A percentile compares a stretch with the other conserved stretches of the same genome.
phyloP scores from a whole-genome alignment of 2,329 filamentous ascomycete species.

The Paraphaeosphaeria minitans region DNA sequence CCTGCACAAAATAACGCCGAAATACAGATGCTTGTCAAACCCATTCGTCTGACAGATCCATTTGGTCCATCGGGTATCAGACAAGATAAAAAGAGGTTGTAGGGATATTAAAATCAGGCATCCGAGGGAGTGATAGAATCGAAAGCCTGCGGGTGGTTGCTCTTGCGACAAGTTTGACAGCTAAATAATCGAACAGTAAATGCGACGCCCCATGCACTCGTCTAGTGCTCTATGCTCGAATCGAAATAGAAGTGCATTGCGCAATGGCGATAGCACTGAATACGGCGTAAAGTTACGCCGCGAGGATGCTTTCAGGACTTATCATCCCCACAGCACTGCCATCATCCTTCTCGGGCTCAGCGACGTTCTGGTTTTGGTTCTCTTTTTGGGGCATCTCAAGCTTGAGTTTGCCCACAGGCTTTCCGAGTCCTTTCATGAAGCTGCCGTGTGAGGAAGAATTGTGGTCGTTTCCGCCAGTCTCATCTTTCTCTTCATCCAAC shows the following conservation, averaged over 20 bases:
- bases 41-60: constrained; percentile 3
- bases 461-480: constrained; percentile 36
- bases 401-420: constrained; percentile 61
- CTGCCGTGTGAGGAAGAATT: constrained; percentile 21
- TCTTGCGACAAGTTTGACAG: constrained; percentile 1
- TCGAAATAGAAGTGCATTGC: constrained; percentile 3
- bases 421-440: constrained; percentile 49
- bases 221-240: constrained; percentile 7
- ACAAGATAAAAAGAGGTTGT: constrained; percentile 3
- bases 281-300: constrained; percentile 12
- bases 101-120: constrained; percentile 7
- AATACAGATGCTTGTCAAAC: constrained; percentile 17
- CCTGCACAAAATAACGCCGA: constrained; percentile 26
- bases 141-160: background rate
- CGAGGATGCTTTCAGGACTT: constrained; percentile 75
- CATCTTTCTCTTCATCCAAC: constrained; percentile 53
- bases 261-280: background rate
- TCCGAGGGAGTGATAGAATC: constrained; percentile 9
- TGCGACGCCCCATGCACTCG: constrained; percentile 1
- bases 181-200: constrained; percentile 1
- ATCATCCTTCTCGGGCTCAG: constrained; percentile 70
- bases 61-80: constrained; percentile 3
- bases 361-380: constrained; percentile 61
- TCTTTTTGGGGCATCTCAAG: constrained; percentile 62
- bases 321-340: constrained; percentile 74